phyloP scores from a whole-genome alignment of 2,329 filamentous ascomycete genomes.

The Anisogramma anomala region DNA sequence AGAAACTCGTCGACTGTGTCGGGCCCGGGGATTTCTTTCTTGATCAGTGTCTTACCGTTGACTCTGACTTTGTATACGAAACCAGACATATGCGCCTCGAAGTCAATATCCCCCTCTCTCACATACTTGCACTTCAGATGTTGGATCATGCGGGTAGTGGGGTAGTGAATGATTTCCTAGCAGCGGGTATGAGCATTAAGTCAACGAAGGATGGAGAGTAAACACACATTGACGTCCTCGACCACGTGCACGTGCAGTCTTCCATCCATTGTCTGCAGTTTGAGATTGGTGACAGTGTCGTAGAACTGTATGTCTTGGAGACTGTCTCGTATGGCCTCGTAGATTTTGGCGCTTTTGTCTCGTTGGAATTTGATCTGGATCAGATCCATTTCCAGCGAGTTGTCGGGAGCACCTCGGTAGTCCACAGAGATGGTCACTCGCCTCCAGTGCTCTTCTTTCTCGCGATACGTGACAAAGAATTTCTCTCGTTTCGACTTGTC shows the following conservation, averaged over 20 bases:
- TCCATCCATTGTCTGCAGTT: constrained; percentile 77
- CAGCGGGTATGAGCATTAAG: not conserved
- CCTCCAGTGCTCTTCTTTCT: constrained; percentile 67
- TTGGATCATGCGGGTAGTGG: constrained; percentile 57
- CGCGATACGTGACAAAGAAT: constrained; percentile 92
- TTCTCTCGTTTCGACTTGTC: constrained; percentile 90
- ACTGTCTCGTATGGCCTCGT: constrained; percentile 86
- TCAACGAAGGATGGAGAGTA: not conserved
- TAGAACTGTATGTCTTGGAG: constrained; percentile 93
- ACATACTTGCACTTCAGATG: constrained; percentile 58
- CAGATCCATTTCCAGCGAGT: constrained; percentile 79
- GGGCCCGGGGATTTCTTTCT: constrained; percentile 94
- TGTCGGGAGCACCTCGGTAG: constrained; percentile 67
- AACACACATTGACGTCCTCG: constrained; percentile 71
- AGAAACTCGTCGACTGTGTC: constrained; percentile 94
- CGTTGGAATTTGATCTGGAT: constrained; percentile 68
- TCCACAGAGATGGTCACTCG: constrained; percentile 89
- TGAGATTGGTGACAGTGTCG: constrained; percentile 88
- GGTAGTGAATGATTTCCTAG: constrained; percentile 79
- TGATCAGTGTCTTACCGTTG: constrained; percentile 62
- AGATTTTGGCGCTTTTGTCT: constrained; percentile 87
- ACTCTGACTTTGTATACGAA: constrained; percentile 91
- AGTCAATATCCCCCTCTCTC: constrained; percentile 64
- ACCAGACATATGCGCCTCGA: constrained; percentile 87
- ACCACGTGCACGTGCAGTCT: constrained; percentile 92